Evolutionary conservation across 2,329 filamentous ascomycete genomes (phyloP).

Genomic region (Trichoderma sp.): DNA sequence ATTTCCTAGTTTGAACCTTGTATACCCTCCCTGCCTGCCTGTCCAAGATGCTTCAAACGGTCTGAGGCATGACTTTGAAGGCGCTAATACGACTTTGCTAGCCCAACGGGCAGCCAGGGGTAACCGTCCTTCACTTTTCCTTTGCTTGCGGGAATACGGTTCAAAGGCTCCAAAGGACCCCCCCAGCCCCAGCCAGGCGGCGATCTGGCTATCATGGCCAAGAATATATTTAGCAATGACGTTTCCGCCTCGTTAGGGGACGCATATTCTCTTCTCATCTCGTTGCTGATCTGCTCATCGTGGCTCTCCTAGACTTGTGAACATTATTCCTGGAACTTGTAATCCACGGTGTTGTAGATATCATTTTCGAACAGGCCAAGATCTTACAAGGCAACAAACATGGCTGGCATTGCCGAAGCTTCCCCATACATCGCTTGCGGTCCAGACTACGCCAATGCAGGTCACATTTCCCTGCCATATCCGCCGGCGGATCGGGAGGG

Average conservation of each 20-base stretch:
- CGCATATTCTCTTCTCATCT: background rate
- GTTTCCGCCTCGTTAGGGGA: constrained; percentile 7
- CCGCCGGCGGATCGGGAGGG: constrained; percentile 12
- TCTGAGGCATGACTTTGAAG: background rate
- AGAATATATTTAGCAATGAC: constrained; percentile 15
- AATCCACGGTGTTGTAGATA: background rate
- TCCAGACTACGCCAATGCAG: constrained; percentile 13
- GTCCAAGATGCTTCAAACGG: background rate
- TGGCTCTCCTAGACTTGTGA: background rate
- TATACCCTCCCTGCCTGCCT: background rate
- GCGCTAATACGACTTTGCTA: constrained; percentile 14
- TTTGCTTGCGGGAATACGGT: background rate
- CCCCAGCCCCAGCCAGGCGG: background rate
- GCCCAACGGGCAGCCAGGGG: constrained; percentile 13
- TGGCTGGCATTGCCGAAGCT: constrained; percentile 6
- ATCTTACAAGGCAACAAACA: background rate
- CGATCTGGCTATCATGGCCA: background rate
- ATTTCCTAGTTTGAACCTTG: constrained; percentile 17
- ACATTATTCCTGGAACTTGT: background rate
- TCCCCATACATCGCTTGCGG: background rate
- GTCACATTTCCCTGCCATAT: background rate
- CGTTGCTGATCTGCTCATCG: background rate
- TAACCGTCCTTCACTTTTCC: constrained; percentile 4
- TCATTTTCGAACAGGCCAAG: background rate
- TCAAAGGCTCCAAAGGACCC: background rate